Base-by-base conservation (phyloP, 208 protist genomes). In the Strigomonas galati region DNA sequence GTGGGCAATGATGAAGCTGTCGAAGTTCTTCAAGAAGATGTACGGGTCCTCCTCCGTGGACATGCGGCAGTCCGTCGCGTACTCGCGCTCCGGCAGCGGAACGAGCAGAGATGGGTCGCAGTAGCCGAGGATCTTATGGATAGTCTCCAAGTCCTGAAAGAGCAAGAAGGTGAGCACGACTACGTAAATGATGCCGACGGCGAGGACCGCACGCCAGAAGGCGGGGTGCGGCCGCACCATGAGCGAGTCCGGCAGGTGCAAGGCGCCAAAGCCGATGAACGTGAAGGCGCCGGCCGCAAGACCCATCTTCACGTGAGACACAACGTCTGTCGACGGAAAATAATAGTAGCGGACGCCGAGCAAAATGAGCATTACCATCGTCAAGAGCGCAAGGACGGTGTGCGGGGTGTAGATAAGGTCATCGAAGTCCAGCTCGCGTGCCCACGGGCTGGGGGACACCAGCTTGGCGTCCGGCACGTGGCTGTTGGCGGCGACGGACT, bases 1-100 rank as follows among this genome's bases (percentile, higher is more conserved):
- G 77, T 99, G 98, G 0, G 97, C 97, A 15, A 98, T 19, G 60
- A 98, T 83, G 74, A 99, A 99, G 56, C 91, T 76, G 72, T 99
- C 98, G 23, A 95, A 89, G 46, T 81, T 46, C 52, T 88, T 51
- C 26, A 79, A 74, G 0, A 97, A 70, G 28, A 95, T 81, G 56
- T 69, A 88, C 48, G 91, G 89, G 31, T 94, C 30, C 65, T 97
- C 72, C 30, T 78, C 74, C 1, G 93, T 97, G 58, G 73, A 95
- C 31, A 98, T 53, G n/a, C 86, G 78, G 75, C 97, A 99, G 67
- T 98, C 85, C 21, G 80, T 77, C n/a, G 92, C 96, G 76, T 99
- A 99, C 23, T 81, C 65, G 24, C 78, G 76, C 76, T 99, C 95
- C 40, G 89, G 87, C 26, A 97, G 65, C 19, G 77, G 72, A 1